These are phyloP conservation scores for Coemansia sp. DNA, from an alignment of 192 early-diverging fungal species.

Conservation along the genomic window DNA sequence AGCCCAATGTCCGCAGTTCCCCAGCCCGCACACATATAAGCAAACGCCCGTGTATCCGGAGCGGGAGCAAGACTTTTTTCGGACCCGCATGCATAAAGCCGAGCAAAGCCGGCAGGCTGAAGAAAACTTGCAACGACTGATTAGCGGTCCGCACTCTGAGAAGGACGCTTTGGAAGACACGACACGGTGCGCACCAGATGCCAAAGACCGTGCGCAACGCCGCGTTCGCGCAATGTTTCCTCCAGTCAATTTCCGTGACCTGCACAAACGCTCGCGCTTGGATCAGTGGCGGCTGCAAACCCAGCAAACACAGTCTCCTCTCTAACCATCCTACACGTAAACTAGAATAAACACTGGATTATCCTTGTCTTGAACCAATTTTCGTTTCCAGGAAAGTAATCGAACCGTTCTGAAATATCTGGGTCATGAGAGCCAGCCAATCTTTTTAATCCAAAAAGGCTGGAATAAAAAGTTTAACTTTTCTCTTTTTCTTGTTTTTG, in stretches of 20 bases:
- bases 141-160: constrained; percentile 28
- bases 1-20: constrained; percentile 42
- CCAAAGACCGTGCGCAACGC: constrained; percentile 27
- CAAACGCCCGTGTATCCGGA: constrained; percentile 49
- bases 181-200: background rate
- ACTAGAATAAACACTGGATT: too few relatives aligned
- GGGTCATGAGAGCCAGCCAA: too few relatives aligned
- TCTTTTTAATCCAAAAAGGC: too few relatives aligned
- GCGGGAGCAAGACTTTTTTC: constrained; percentile 54
- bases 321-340: too few relatives aligned
- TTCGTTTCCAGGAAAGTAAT: too few relatives aligned
- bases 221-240: constrained; percentile 39
- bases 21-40: constrained; percentile 49
- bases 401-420: too few relatives aligned
- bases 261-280: constrained; percentile 45
- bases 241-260: constrained; percentile 43
- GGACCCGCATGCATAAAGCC: constrained; percentile 51
- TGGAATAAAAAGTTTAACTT: too few relatives aligned
- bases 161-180: background rate
- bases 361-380: too few relatives aligned
- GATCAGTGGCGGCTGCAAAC: constrained; percentile 1
- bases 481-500: too few relatives aligned
- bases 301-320: background rate
- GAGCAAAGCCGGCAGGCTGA: constrained; percentile 55
- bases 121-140: constrained; percentile 51